Base-by-base conservation (phyloP, 2,329 filamentous ascomycete species). In the Cadophora gregata region DNA sequence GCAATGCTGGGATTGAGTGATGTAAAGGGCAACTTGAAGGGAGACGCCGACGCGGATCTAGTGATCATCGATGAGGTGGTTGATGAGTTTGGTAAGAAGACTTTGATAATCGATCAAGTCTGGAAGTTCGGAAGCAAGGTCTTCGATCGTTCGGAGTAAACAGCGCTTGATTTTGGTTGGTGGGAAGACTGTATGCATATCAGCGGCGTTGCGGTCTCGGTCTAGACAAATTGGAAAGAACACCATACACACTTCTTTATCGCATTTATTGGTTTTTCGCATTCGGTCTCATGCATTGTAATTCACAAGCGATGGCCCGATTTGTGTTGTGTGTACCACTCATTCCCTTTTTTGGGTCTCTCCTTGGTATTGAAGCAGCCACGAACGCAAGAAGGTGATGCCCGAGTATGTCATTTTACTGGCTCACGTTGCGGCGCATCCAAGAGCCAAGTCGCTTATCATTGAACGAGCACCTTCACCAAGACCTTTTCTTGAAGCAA, bases 1-100 rank as follows among this genome's bases (percentile, higher is more conserved):
- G 85, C 83, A 58, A 93, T 96, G 90, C 80, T 96, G 21, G 90
- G 90, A 0, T 75, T 94, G 50, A 79, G 87, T 60, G 83, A 82
- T 12, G 78, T 84, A 59, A 96, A 96, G 79, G 93, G 93, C 0
- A 83, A 81, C 16, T 79, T 91, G 62, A 81, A 84, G 3, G 80
- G 84, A n/a, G 88, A 86, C 5, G 87, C 87, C 21, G 88, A 91
- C 77, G 89, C 88, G 7, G 89, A 91, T 77, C 76, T 95, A 59
- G 85, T 93, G 42, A 84, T 95, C 21, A 78, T 95, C 42, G 86
- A 86, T 4, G 84, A 90, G 65, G 79, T 82, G 16, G 77, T 80
- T 25, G 79, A 76, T 56, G 79, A 70, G 9, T 78, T 79, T 50
- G 83, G 83, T 12, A 76, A 72, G 47, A 81, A 78, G 68, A 83